These are phyloP conservation scores for Vanrija sp. DNA, from an alignment of 1,284 basidiomycete genomes.

Conservation along the genomic window DNA sequence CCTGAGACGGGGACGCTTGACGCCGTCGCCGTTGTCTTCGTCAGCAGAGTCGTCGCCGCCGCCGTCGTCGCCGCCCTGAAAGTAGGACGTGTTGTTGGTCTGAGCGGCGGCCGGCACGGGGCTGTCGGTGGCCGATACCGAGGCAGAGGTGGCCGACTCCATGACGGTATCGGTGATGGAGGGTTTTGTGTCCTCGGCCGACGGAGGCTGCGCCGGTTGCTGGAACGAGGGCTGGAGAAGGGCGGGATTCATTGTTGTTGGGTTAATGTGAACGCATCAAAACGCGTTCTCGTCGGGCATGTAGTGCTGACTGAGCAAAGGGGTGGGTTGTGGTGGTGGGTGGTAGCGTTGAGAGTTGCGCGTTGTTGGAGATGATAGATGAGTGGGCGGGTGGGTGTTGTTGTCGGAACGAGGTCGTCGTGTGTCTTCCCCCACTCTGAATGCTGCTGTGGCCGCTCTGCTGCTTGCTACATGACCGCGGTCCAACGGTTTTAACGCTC, in stretches of 20 bases:
- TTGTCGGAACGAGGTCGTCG: no score
- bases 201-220: not conserved
- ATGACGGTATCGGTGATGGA: not conserved
- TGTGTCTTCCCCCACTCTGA: no score
- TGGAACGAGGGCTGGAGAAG: conserved; percentile 7
- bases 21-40: conserved; percentile 22
- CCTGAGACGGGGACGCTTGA: conserved; percentile 47
- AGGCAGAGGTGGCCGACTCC: not conserved
- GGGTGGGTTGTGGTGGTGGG: no score
- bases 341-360: no score
- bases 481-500: no score
- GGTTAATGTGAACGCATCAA: not conserved
- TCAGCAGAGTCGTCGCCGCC: conserved; percentile 10
- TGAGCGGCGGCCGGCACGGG: not conserved
- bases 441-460: no score
- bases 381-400: no score
- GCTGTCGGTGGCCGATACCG: not conserved
- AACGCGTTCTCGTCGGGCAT: no score
- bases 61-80: conserved; percentile 1
- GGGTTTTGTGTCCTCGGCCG: conserved; percentile 7
- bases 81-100: not conserved
- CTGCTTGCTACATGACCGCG: no score
- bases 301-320: no score
- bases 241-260: conserved; percentile 17
- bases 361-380: no score